Percentiles rank a stretch among this genome's conserved stretches.
Conservation (phyloP, 129 eudicot genomes). For the Ambrosia artemisiifolia region DNA sequence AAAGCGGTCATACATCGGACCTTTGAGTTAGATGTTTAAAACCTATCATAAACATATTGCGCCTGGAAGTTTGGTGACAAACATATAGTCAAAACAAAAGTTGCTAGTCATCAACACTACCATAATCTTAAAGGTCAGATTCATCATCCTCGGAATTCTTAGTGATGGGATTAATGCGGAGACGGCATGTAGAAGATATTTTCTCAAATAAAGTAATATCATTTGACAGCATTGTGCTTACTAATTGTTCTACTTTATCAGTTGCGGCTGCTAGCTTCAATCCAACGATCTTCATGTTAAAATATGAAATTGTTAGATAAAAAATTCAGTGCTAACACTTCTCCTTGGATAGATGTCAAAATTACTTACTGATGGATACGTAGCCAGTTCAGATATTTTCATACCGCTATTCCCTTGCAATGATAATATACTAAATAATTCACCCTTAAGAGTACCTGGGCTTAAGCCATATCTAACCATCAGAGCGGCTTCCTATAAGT, state of each 20-base stretch:
- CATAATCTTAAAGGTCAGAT: constrained; percentile 68
- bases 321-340: neutral
- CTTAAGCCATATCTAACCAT: constrained; percentile 73
- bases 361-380: constrained; percentile 60
- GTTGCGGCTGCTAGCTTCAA: constrained; percentile 57
- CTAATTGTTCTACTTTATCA: constrained; percentile 46
- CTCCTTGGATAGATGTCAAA: neutral
- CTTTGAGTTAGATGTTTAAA: no score
- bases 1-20: no score
- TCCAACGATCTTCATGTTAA: constrained; percentile 53
- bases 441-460: constrained; percentile 87
- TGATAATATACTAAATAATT: constrained; percentile 56
- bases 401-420: constrained; percentile 66
- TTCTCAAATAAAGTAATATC: constrained; percentile 93
- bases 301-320: constrained; percentile 18
- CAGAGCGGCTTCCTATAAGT: constrained; percentile 56
- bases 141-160: constrained; percentile 51
- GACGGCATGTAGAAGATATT: constrained; percentile 74
- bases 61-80: no score
- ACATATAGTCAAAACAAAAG: no score
- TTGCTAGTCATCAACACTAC: constrained; percentile 86
- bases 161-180: constrained; percentile 46
- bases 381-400: constrained; percentile 73
- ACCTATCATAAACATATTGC: no score
- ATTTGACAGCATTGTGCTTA: constrained; percentile 71